Evolutionary conservation across 2,329 filamentous ascomycete genomes (phyloP).

Genomic region (Eutypa lata): DNA sequence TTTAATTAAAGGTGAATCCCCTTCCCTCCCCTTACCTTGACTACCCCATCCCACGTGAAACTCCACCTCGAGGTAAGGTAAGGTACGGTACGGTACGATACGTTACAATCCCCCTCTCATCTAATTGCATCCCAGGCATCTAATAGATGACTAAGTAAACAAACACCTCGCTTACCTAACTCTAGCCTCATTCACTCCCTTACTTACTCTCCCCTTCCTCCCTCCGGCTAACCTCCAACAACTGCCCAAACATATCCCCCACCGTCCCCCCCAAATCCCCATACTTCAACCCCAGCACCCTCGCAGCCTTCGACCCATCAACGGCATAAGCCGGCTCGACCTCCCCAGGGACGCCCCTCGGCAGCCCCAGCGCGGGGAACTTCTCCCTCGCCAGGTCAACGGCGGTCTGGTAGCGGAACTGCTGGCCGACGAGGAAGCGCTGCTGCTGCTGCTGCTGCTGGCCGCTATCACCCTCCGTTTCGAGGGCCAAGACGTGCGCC

Average conservation of each 20-base stretch:
- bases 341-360: constrained; percentile 30
- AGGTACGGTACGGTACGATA: too few relatives aligned
- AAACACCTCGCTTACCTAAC: too few relatives aligned
- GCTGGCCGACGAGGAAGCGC: constrained; percentile 14
- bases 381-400: constrained; percentile 32
- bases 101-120: too few relatives aligned
- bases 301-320: constrained; percentile 47
- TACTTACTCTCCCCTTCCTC: neutral
- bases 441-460: neutral
- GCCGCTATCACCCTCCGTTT: neutral
- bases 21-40: too few relatives aligned
- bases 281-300: constrained; percentile 35
- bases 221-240: constrained; percentile 1
- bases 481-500: neutral
- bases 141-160: too few relatives aligned
- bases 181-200: neutral
- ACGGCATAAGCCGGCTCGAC: constrained; percentile 35
- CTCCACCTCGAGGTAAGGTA: too few relatives aligned
- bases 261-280: constrained; percentile 11
- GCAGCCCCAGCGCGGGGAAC: constrained; percentile 30
- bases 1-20: too few relatives aligned
- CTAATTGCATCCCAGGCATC: too few relatives aligned
- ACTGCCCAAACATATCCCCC: constrained; percentile 9
- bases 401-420: constrained; percentile 35
- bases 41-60: too few relatives aligned